Percentiles rank a stretch among this genome's conserved stretches.
phyloP scores from a whole-genome alignment of 176 grass and related monocot species.

The Guadua angustifolia region DNA sequence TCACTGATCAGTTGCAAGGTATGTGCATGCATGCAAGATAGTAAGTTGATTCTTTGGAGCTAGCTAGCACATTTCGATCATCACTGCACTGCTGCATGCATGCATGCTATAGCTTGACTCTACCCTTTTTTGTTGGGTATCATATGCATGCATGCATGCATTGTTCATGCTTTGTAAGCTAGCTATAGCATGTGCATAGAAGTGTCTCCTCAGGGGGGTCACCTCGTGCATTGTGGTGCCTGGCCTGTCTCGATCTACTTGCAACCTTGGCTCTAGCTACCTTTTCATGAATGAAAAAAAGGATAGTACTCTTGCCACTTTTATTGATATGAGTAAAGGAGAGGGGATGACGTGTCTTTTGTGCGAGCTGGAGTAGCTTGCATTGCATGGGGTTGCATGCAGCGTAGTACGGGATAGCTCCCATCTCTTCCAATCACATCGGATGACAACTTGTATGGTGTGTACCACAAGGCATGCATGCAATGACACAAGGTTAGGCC shows the following conservation, averaged over 20 bases:
- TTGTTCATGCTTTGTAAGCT: constrained; percentile 15
- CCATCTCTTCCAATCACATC: constrained; percentile 36
- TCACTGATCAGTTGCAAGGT: constrained; percentile 70
- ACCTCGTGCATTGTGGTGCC: background rate
- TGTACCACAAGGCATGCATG: constrained; percentile 10
- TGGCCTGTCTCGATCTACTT: constrained; percentile 41
- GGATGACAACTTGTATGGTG: constrained; percentile 29
- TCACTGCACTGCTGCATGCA: background rate
- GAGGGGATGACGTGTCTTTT: constrained; percentile 11
- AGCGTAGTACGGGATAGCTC: constrained; percentile 4
- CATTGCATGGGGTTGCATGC: constrained; percentile 23
- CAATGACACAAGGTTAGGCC: constrained; percentile 61
- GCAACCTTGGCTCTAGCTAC: constrained; percentile 47
- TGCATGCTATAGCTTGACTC: constrained; percentile 3
- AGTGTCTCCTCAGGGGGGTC: constrained; percentile 23
- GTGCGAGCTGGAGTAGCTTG: constrained; percentile 26
- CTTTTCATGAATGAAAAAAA: constrained; percentile 38
- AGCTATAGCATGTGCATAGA: constrained; percentile 26
- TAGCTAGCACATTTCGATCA: constrained; percentile 23
- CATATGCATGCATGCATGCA: constrained; percentile 8
- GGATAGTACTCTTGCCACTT: constrained; percentile 43
- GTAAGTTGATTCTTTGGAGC: background rate
- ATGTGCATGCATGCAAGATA: constrained; percentile 34
- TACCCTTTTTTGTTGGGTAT: background rate
- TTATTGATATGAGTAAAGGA: constrained; percentile 29